phyloP scores from a whole-genome alignment of 208 protist species.

The Endotrypanum monterogeii region DNA sequence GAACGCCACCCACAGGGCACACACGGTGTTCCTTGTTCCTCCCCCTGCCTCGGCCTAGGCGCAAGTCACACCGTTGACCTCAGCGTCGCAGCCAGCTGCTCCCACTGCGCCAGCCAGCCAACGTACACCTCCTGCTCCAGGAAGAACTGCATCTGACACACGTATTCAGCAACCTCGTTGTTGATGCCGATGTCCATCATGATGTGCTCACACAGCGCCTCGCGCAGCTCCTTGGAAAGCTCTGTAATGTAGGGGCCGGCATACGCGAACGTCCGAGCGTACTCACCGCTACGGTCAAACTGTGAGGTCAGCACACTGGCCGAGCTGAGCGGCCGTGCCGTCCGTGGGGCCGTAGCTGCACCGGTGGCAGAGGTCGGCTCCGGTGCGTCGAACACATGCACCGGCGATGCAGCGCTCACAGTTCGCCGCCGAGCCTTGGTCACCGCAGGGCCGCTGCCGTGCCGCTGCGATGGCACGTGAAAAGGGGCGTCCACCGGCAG shows the following conservation, averaged over 20 bases:
- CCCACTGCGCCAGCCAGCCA: slow-evolving; percentile 68
- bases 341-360: neutral
- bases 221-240: slow-evolving; percentile 70
- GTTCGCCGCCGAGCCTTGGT: neutral
- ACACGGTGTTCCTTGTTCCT: neutral
- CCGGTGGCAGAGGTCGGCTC: neutral
- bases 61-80: slow-evolving; percentile 7
- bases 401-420: slow-evolving; percentile 10
- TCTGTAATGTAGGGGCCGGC: slow-evolving; percentile 72
- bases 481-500: neutral
- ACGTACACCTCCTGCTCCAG: slow-evolving; percentile 89
- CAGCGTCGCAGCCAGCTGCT: slow-evolving; percentile 38
- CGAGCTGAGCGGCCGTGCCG: neutral
- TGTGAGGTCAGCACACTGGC: slow-evolving; percentile 38
- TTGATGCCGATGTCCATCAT: slow-evolving; percentile 60
- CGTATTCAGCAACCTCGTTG: slow-evolving; percentile 70
- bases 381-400: slow-evolving; percentile 30
- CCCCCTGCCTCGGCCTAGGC: neutral
- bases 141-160: slow-evolving; percentile 85
- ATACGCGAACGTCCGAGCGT: slow-evolving; percentile 63
- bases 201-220: slow-evolving; percentile 61
- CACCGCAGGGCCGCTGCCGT: neutral
- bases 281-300: slow-evolving; percentile 50
- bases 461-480: neutral
- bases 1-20: neutral